Percentiles rank a stretch among this genome's conserved stretches.
Conservation (phyloP, 345 rosid genomes). For the Brassica incana region DNA sequence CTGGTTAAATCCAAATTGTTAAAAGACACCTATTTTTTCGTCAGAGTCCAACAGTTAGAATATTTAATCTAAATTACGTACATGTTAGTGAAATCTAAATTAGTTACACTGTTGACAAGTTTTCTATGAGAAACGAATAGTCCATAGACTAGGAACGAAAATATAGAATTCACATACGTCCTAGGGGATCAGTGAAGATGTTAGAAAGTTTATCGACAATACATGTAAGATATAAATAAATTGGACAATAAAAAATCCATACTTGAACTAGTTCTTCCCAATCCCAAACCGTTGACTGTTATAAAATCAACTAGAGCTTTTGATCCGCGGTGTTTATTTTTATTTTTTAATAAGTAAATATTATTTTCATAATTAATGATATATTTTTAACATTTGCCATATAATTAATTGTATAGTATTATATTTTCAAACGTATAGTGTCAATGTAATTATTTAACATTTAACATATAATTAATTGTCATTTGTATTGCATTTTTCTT, state of each 20-base stretch:
- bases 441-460: no score
- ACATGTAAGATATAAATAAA: neutral
- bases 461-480: no score
- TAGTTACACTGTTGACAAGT: neutral
- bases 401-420: no score
- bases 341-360: no score
- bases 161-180: neutral
- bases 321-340: no score
- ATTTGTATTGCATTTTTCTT: no score
- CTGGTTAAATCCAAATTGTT: neutral
- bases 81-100: neutral
- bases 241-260: neutral
- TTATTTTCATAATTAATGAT: no score
- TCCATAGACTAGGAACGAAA: neutral
- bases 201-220: neutral
- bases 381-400: no score
- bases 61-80: neutral
- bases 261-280: neutral
- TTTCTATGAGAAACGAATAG: neutral
- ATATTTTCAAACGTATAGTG: no score
- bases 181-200: neutral
- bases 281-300: neutral
- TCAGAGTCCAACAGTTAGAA: neutral
- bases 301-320: neutral
- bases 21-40: neutral